Conservation (phyloP, 441 rosid genomes). For the Flueggea neowawraea region DNA sequence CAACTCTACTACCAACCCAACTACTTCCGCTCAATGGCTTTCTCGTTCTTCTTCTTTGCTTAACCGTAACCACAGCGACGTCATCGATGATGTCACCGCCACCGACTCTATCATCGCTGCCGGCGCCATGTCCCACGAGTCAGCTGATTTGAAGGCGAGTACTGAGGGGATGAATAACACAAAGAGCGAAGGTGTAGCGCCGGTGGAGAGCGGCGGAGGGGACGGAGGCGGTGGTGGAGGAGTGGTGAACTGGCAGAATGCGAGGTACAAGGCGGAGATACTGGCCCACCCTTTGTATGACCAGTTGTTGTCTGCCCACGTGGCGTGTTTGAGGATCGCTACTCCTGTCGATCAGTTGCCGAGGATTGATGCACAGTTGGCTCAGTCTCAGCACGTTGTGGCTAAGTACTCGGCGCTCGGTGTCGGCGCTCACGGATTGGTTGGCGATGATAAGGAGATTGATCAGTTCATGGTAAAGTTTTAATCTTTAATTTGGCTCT, state of each 20-base stretch:
- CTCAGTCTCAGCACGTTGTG: conserved; percentile 92
- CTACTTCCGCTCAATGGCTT: conserved; percentile 53
- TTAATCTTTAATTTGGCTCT: conserved; percentile 9
- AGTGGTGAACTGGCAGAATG: conserved; percentile 82
- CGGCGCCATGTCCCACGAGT: conserved; percentile 33
- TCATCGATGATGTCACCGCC: conserved; percentile 51
- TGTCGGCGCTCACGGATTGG: conserved; percentile 54
- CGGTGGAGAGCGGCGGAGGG: conserved; percentile 34
- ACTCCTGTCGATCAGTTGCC: conserved; percentile 99
- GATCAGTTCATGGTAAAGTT: conserved; percentile 91
- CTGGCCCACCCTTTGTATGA: conserved; percentile 86
- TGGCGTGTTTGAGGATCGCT: conserved; percentile 89
- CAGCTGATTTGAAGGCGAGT: conserved; percentile 37
- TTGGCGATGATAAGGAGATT: conserved; percentile 84
- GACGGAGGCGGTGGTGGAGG: conserved; percentile 63
- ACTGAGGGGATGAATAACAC: conserved; percentile 36
- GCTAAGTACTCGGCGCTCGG: conserved; percentile 82
- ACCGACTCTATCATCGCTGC: conserved; percentile 41
- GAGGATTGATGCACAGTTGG: conserved; percentile 94
- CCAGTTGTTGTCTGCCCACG: conserved; percentile 92
- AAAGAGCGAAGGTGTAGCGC: conserved; percentile 27
- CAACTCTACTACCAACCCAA: conserved; percentile 31
- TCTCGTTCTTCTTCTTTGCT: conserved; percentile 51
- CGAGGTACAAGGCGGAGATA: conserved; percentile 82
- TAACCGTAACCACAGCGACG: conserved; percentile 47